These are phyloP conservation scores for Corynascus novoguineensis DNA, from an alignment of 495 filamentous ascomycete genomes.

Conservation along the genomic window DNA sequence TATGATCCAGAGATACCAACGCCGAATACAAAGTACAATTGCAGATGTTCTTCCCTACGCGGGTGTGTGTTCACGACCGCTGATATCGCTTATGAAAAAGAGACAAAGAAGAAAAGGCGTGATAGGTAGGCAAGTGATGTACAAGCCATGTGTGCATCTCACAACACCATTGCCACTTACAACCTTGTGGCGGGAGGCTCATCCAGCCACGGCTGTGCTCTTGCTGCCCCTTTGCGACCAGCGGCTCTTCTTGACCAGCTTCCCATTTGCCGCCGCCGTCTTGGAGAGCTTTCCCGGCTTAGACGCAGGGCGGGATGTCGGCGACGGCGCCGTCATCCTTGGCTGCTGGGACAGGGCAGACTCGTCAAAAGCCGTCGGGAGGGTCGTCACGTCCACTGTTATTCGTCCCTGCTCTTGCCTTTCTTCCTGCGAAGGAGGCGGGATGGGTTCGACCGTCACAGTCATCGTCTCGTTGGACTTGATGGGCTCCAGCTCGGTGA, in stretches of 20 bases:
- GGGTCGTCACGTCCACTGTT: not conserved
- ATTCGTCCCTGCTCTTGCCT: conserved; percentile 12
- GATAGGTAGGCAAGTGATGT: no score
- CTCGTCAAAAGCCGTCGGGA: conserved; percentile 23
- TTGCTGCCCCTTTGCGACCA: conserved; percentile 25
- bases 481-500: conserved; percentile 25
- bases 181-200: no score
- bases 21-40: conserved; percentile 2
- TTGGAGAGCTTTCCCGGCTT: conserved; percentile 28
- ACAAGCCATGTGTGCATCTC: not conserved
- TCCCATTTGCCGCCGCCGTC: conserved; percentile 6
- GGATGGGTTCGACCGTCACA: conserved; percentile 3
- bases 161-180: not conserved
- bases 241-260: conserved; percentile 23
- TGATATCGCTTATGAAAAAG: not conserved
- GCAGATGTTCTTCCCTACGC: not conserved
- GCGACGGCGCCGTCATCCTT: conserved; percentile 13
- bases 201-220: conserved; percentile 21
- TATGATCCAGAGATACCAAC: conserved; percentile 1
- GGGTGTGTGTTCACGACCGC: conserved; percentile 6
- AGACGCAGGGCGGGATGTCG: not conserved
- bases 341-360: conserved; percentile 11
- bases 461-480: conserved; percentile 23
- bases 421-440: not conserved
- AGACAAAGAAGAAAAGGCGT: conserved; percentile 9